Base-by-base conservation (phyloP, 768 basidiomycete genomes). In the Neoboletus subvelutipes region DNA sequence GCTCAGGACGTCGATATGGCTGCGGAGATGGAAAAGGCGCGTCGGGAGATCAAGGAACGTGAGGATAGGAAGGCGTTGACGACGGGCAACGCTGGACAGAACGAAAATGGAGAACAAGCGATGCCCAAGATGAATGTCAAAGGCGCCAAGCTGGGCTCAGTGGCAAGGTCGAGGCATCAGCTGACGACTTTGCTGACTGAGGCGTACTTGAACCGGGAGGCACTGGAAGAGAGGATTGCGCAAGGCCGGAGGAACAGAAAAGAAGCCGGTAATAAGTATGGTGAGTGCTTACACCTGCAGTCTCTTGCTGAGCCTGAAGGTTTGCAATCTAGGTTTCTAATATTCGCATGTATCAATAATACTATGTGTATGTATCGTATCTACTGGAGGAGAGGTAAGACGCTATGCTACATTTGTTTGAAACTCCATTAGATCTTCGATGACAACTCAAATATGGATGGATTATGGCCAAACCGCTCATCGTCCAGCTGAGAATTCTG, bases 191-290 rank as follows among this genome's bases (percentile, higher is more conserved):
- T 94, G 52, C 77, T 94, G 43, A 86, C 83, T 40, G 89, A 94
- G 55, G 92, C 92, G 1, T 93, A 92, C 67, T 72, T 84, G 67
- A 94, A 94, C 65, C 83, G 92, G 33, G 92, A 92, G 52, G 84
- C 82, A 0, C 64, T 94, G 60, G 92, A 94, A 69, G 91, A 92
- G 57, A 84, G 75, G 74, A 91, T 94, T 61, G 92, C 92, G 0
- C 85, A 92, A 71, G 91, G 87, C 2, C 80, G 86, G 59, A 78
- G 88, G 58, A 94, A 94, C 65, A 80, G 91, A 59, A 94, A 94
- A 69, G 90, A 92, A 67, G 91, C 92, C 0, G 92, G 92, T 11
- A 93, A 91, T 73, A 94, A 94, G 80, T 94, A 94, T 64, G 92
- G 92, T 87, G 64, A 57, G 80, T 74, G n/a, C 29, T 46, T 33